Percentiles rank a stretch among this genome's conserved stretches.
Conservation (phyloP, 306 rosid genomes). For the Chamaecrista fasciculata region DNA sequence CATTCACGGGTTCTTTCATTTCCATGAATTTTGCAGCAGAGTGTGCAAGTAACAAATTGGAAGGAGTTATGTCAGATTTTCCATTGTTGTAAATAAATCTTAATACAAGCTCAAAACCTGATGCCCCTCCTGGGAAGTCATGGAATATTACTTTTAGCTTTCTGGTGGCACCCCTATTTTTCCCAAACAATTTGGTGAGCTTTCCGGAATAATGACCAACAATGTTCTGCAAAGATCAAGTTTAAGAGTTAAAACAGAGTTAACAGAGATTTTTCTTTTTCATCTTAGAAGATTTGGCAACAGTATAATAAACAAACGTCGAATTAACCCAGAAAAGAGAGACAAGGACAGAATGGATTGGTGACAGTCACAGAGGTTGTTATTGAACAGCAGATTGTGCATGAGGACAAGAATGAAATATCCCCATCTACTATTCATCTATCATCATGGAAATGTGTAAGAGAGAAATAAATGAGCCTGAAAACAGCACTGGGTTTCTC, state of each 20-base stretch:
- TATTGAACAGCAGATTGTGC: constrained; percentile 47
- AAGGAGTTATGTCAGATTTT: constrained; percentile 47
- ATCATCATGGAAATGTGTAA: constrained; percentile 35
- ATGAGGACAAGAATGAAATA: constrained; percentile 28
- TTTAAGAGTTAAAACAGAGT: constrained; percentile 1
- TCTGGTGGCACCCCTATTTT: constrained; percentile 40
- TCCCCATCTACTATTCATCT: constrained; percentile 27
- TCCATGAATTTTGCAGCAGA: constrained; percentile 83
- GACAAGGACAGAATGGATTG: constrained; percentile 31
- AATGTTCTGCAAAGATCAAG: constrained; percentile 49
- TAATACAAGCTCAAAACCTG: constrained; percentile 73
- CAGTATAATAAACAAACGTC: neutral
- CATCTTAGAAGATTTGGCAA: neutral
- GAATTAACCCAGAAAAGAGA: constrained; percentile 39
- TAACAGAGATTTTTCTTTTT: neutral
- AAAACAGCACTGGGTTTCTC: constrained; percentile 42
- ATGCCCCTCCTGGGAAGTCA: constrained; percentile 93
- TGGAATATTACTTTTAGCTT: constrained; percentile 78
- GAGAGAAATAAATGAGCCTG: constrained; percentile 37
- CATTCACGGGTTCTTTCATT: constrained; percentile 55
- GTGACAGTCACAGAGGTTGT: constrained; percentile 34
- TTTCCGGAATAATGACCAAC: constrained; percentile 63
- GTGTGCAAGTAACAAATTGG: constrained; percentile 52
- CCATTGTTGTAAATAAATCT: constrained; percentile 78
- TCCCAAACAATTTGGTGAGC: constrained; percentile 66